Evolutionary conservation across 768 basidiomycete species (phyloP).

Genomic region (Pholiota conissans): DNA sequence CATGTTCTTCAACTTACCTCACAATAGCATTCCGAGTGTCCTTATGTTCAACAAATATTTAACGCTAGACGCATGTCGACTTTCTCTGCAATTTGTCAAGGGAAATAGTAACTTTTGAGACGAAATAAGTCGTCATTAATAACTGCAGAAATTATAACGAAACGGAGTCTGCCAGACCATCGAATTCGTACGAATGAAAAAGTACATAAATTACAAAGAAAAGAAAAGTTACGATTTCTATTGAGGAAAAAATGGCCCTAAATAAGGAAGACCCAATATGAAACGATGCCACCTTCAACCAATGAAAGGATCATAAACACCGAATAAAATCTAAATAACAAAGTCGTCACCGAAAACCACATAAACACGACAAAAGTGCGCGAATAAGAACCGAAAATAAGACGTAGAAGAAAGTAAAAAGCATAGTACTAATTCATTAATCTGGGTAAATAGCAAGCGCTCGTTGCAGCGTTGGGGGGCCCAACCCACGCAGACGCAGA

Average conservation of each 20-base stretch:
- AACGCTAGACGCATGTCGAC: too few species aligned
- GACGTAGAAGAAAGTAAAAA: background rate
- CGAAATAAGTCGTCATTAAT: background rate
- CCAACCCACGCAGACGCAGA: slow-evolving; percentile 66
- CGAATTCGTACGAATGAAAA: background rate
- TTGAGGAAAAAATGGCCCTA: background rate
- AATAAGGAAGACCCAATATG: background rate
- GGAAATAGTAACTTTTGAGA: too few species aligned
- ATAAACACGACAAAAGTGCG: too few species aligned
- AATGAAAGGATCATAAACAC: background rate
- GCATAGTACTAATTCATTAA: slow-evolving; percentile 9
- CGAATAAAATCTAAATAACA: background rate
- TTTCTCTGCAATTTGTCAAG: too few species aligned
- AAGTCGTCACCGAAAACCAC: too few species aligned
- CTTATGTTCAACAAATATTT: too few species aligned
- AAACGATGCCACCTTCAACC: background rate
- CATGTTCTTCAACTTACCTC: too few species aligned
- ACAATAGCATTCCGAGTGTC: too few species aligned
- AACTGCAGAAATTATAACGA: background rate
- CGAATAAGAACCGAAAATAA: too few species aligned
- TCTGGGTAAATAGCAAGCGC: slow-evolving; percentile 22
- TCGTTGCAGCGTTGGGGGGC: slow-evolving; percentile 50
- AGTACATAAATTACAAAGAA: slow-evolving; percentile 3
- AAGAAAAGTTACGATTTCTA: slow-evolving; percentile 1
- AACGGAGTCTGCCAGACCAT: background rate